Conservation (phyloP, 345 rosid species). For the Hypericum perforatum region DNA sequence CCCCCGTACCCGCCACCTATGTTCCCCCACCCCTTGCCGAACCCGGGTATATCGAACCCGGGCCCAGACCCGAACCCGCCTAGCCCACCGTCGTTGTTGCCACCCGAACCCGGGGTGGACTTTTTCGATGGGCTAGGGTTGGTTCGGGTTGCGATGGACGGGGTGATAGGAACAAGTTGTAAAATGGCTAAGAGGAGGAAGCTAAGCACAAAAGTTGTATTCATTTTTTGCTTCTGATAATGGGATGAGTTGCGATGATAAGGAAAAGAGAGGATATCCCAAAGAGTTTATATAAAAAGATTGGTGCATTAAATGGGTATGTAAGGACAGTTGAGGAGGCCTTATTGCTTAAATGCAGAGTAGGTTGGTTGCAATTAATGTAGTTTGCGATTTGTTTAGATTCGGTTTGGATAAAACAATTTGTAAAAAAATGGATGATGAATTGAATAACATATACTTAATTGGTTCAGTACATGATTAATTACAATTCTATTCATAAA, state of each 20-base stretch:
- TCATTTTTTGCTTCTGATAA: conserved; percentile 20
- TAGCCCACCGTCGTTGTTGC: conserved; percentile 21
- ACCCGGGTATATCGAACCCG: conserved; percentile 46
- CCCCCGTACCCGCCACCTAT: conserved; percentile 58
- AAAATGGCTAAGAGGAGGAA: conserved; percentile 25
- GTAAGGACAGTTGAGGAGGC: conserved; percentile 36
- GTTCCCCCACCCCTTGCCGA: conserved; percentile 36
- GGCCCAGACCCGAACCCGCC: conserved; percentile 42
- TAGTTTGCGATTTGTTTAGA: too few relatives aligned
- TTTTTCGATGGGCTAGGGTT: conserved; percentile 12
- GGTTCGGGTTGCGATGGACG: conserved; percentile 30
- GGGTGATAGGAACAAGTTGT: conserved; percentile 27
- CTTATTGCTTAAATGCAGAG: conserved; percentile 10
- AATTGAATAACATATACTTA: too few relatives aligned
- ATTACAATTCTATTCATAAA: too few relatives aligned
- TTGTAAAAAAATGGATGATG: too few relatives aligned
- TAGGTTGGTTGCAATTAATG: conserved; percentile 27
- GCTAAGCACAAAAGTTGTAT: conserved; percentile 3
- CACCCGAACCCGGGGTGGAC: conserved; percentile 14
- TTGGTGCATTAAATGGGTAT: conserved; percentile 8
- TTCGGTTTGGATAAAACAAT: too few relatives aligned
- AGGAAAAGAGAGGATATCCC: not conserved
- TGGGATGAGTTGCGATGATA: not conserved
- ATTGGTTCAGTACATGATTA: too few relatives aligned
- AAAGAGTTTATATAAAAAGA: not conserved